Evolutionary conservation across 2,329 filamentous ascomycete genomes (phyloP), one percentile per base, ranked within the genome.

Genomic region (Xylariaceae sp.): DNA sequence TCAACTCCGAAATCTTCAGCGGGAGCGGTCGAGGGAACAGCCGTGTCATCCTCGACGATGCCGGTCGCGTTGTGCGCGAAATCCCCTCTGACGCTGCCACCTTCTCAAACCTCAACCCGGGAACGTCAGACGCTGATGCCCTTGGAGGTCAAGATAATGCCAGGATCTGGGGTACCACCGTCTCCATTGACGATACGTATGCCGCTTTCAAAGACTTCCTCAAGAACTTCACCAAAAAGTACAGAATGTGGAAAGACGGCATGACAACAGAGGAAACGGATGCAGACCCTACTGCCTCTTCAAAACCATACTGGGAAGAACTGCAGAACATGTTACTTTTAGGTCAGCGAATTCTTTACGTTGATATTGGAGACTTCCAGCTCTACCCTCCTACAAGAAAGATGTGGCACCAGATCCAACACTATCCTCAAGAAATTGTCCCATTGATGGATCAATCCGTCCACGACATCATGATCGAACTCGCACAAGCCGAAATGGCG

Each of bases 121-220:
- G 85, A 52, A 96, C 91, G 6, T 96, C 92, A 2, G 93, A 98
- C 65, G 93, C 93, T 1, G 87, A 96, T 61, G 80, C 77, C 1
- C 79, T 96, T 33, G 92, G 90, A 32, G 93, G 91, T 2, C 81
- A 81, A 47, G 88, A 87, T 32, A 85, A 85, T 45, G 83, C 86
- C 55, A 81, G 94, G 47, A 92, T 98, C 53, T 98, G 93, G 93
- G 93, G 93, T 65, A 98, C 93, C 35, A 97, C 95, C 32, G 88
- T 98, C 40, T 95, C 92, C 5, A 86, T 98, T 42, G 82, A 88
- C 49, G 91, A 97, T 64, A 90, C 89, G 0, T 87, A 94, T 66
- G 80, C 83, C 41, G 77, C 84, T 0, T 95, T 96, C 74, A 92
- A 93, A 62, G 90, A 93, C 53, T 98, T 98, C 61, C 73, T 98